Evolutionary conservation across 345 rosid species (phyloP).

Genomic region (Citrus trifoliata): DNA sequence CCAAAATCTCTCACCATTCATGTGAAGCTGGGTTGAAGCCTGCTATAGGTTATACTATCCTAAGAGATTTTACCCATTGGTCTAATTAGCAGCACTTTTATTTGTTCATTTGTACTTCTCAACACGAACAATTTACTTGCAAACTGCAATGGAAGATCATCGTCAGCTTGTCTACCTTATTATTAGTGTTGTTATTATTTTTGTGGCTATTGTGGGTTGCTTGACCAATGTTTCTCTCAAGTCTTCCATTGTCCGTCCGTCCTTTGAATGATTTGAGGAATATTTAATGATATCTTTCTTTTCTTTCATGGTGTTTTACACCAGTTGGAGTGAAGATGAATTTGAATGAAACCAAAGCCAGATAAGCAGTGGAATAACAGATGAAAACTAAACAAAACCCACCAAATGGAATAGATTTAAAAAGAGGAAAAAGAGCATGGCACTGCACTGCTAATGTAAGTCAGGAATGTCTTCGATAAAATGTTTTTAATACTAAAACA

Average conservation of each 20-base stretch:
- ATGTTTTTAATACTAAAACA: background rate
- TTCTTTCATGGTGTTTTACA: background rate
- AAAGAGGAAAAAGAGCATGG: background rate
- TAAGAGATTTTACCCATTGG: background rate
- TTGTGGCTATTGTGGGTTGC: background rate
- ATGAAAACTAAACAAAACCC: background rate
- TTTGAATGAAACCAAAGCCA: background rate
- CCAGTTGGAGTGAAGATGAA: background rate
- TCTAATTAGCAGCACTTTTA: background rate
- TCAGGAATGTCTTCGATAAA: background rate
- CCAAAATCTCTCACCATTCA: background rate
- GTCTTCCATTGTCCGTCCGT: too few species aligned
- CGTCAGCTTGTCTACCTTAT: background rate
- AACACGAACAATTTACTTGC: background rate
- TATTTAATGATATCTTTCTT: too few species aligned
- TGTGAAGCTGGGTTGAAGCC: background rate
- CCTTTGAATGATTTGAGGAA: too few species aligned
- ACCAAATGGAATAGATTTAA: background rate
- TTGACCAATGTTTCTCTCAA: background rate
- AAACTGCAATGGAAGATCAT: background rate
- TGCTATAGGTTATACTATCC: too few species aligned
- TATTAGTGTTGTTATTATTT: too few species aligned
- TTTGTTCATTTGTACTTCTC: background rate
- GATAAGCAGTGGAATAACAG: background rate
- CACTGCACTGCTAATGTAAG: background rate